Evolutionary conservation across 108 stramenopile genomes (phyloP), one percentile per base, ranked within the genome.

Genomic region (Nitzschia sp.): DNA sequence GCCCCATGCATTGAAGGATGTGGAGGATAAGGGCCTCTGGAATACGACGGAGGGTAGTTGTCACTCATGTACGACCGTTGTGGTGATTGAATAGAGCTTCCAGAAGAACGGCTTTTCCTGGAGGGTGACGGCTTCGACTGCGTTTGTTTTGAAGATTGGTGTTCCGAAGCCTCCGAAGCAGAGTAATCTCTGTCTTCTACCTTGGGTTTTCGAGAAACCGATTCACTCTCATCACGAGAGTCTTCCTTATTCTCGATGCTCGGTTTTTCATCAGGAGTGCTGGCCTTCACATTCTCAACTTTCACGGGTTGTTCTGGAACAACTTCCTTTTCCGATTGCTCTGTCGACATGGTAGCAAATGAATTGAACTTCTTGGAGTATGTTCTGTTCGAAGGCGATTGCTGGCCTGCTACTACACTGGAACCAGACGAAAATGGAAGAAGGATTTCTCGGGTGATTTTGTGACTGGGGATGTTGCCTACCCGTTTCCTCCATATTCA

Each of bases 11-110:
- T 68, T 12, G 25, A 61, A 63, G 53, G 65, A 11, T 37, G 37
- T 40, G 61, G 75, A 55, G 50, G 44, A 54, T 76, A 67, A 24
- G 50, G 57, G 15, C 54, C 61, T 46, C 71, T 22, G 5, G 41
- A 37, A 17, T 34, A 56, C 19, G 55, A 64, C 11, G 17, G 42
- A 52, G 64, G 62, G 54, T 61, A 74, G 58, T 44, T 58, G 15
- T 66, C 70, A 43, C 63, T 51, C 61, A 54, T 54, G 29, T 70
- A 70, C 5, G 69, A 51, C 20, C 69, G 42, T 40, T 70, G 69
- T 41, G 59, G 71, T 12, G 61, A 64, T 29, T 63, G 72, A 58
- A 54, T 41, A 14, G 62, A 63, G 44, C 29, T 52, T 37, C 55
- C 53, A 9, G 57, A 51, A 41, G 46, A 41, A 8, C 17, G 65